phyloP scores from a whole-genome alignment of 225 moss, liverwort and hornwort genomes.

The Bryum argenteum region DNA sequence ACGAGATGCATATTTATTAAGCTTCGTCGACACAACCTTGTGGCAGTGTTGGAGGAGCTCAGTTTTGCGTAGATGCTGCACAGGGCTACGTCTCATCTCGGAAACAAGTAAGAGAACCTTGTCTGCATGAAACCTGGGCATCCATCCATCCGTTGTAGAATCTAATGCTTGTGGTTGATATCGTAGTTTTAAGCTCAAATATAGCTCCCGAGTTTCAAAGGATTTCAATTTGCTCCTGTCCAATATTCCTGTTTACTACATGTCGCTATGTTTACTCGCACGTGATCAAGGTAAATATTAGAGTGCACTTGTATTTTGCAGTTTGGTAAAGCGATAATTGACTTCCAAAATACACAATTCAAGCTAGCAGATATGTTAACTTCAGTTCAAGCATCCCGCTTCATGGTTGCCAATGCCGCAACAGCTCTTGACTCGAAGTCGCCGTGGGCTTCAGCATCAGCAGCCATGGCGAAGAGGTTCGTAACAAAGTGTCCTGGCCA shows the following conservation, averaged over 20 bases:
- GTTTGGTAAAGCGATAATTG: slow-evolving; percentile 93
- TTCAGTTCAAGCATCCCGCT: slow-evolving; percentile 85
- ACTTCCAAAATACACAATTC: slow-evolving; percentile 97
- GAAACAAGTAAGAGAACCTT: slow-evolving; percentile 70
- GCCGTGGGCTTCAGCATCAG: slow-evolving; percentile 85
- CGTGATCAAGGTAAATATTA: slow-evolving; percentile 13
- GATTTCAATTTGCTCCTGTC: slow-evolving; percentile 9
- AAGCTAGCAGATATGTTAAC: slow-evolving; percentile 99
- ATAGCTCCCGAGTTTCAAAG: background rate
- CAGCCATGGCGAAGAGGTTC: slow-evolving; percentile 97
- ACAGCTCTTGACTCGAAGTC: slow-evolving; percentile 79
- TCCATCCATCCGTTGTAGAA: background rate
- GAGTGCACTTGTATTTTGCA: slow-evolving; percentile 42
- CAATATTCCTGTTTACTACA: background rate
- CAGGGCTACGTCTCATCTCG: slow-evolving; percentile 85
- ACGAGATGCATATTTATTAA: slow-evolving; percentile 12
- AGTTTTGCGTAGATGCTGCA: slow-evolving; percentile 93
- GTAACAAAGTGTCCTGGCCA: slow-evolving; percentile 6
- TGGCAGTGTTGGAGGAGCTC: slow-evolving; percentile 71
- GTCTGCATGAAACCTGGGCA: slow-evolving; percentile 8
- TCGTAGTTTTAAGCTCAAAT: background rate
- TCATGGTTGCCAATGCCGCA: slow-evolving; percentile 87
- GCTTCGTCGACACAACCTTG: slow-evolving; percentile 11
- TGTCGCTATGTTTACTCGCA: background rate
- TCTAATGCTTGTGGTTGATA: slow-evolving; percentile 2